Evolutionary conservation across 192 early-diverging fungal species (phyloP).

Genomic region (Ambispora gerdemannii): DNA sequence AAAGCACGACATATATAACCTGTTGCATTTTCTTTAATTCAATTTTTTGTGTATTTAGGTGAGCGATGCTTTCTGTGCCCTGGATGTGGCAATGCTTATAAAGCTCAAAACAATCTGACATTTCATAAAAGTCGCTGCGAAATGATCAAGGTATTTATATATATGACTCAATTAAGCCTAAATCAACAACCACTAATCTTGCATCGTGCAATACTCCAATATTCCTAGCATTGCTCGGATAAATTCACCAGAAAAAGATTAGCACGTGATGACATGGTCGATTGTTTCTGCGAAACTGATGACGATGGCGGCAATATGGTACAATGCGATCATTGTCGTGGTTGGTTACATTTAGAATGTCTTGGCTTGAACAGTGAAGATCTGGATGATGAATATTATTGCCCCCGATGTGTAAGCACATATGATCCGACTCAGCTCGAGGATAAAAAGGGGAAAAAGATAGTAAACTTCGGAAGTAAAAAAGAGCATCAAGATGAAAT

Average conservation of each 20-base stretch:
- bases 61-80: neutral
- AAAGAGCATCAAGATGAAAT: neutral
- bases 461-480: neutral
- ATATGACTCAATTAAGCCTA: too few species aligned
- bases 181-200: too few species aligned
- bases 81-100: neutral
- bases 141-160: neutral
- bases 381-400: slow-evolving; percentile 61
- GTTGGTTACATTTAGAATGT: slow-evolving; percentile 73
- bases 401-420: slow-evolving; percentile 50
- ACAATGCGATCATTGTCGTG: slow-evolving; percentile 68
- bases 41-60: neutral
- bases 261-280: slow-evolving; percentile 35
- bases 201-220: too few species aligned
- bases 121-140: neutral
- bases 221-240: too few species aligned
- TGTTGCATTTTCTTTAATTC: neutral
- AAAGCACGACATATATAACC: neutral
- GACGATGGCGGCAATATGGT: slow-evolving; percentile 61
- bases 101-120: neutral
- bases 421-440: neutral
- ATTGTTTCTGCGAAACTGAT: slow-evolving; percentile 49
- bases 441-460: neutral
- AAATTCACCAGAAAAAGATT: neutral
- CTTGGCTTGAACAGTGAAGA: slow-evolving; percentile 56